Conservation (phyloP, 2,329 filamentous ascomycete genomes). For the Capronia coronata region DNA sequence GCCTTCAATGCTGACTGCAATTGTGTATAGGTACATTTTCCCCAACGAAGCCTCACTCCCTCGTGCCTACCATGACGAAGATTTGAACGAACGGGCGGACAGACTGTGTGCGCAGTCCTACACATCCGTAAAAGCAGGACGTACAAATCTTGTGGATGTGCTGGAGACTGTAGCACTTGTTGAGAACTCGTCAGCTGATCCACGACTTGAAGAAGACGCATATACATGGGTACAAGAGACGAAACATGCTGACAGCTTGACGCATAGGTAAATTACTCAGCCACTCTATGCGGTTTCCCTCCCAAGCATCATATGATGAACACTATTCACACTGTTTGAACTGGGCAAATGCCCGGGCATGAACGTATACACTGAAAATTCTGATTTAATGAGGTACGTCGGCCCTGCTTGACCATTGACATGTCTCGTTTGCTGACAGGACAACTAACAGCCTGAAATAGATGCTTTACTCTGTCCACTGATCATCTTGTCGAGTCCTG, state of each 20-base stretch:
- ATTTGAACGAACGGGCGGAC: slow-evolving; percentile 64
- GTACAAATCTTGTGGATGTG: slow-evolving; percentile 60
- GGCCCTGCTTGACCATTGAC: background rate
- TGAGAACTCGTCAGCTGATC: slow-evolving; percentile 64
- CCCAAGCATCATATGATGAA: slow-evolving; percentile 56
- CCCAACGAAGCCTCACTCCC: slow-evolving; percentile 13
- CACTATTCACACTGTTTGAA: slow-evolving; percentile 68
- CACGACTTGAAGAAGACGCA: slow-evolving; percentile 12
- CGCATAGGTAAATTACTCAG: slow-evolving; percentile 32
- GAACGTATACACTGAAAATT: slow-evolving; percentile 60
- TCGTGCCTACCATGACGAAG: slow-evolving; percentile 49
- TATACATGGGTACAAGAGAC: slow-evolving; percentile 21
- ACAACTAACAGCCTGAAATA: slow-evolving; percentile 33
- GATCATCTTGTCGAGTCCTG: slow-evolving; percentile 23
- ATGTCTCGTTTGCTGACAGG: slow-evolving; percentile 9
- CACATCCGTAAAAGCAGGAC: slow-evolving; percentile 49
- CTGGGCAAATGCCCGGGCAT: slow-evolving; percentile 47
- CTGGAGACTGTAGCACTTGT: slow-evolving; percentile 52
- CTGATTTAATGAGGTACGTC: slow-evolving; percentile 62
- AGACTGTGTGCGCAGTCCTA: slow-evolving; percentile 50
- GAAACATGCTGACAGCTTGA: slow-evolving; percentile 20
- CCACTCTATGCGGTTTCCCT: slow-evolving; percentile 29
- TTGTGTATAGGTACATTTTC: slow-evolving; percentile 22
- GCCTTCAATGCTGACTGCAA: slow-evolving; percentile 14
- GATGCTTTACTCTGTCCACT: slow-evolving; percentile 35